Percentiles rank a stretch among this genome's conserved stretches.
These are phyloP conservation scores for Fistulinella staudtii DNA, from an alignment of 1,284 basidiomycete species.

Conservation along the genomic window DNA sequence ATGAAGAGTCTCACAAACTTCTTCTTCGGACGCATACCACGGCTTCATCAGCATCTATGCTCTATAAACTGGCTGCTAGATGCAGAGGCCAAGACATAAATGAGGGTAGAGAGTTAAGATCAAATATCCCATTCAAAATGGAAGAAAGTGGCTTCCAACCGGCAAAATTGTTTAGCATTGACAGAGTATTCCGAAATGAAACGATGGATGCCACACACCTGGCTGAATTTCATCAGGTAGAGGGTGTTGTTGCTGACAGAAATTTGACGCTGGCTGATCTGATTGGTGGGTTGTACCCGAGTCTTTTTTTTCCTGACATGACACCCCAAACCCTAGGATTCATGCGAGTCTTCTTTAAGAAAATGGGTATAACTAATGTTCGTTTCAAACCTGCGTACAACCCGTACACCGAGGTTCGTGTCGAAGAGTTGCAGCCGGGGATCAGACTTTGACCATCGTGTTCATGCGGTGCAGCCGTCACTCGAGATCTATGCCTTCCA, in stretches of 20 bases:
- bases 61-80: constrained; percentile 84
- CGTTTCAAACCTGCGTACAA: constrained; percentile 98
- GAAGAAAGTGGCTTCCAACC: constrained; percentile 83
- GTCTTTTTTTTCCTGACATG: background rate
- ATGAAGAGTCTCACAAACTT: constrained; percentile 88
- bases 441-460: constrained; percentile 2
- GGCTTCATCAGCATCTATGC: constrained; percentile 91
- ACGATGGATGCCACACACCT: constrained; percentile 99
- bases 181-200: constrained; percentile 98
- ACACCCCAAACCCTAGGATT: constrained; percentile 58
- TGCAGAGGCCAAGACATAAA: constrained; percentile 66
- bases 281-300: constrained; percentile 59
- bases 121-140: too few relatives aligned
- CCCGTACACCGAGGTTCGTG: constrained; percentile 86
- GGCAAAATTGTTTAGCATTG: constrained; percentile 97
- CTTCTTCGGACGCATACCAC: constrained; percentile 98
- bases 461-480: constrained; percentile 79
- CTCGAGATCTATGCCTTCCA: constrained; percentile 99
- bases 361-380: constrained; percentile 93
- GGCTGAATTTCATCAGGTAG: constrained; percentile 99
- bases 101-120: constrained; percentile 33
- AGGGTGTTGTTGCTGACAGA: constrained; percentile 97
- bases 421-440: background rate
- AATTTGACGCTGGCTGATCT: constrained; percentile 94
- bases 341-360: constrained; percentile 97